Conservation (phyloP, 2,329 filamentous ascomycete species). For the Pseudogymnoascus sp. region DNA sequence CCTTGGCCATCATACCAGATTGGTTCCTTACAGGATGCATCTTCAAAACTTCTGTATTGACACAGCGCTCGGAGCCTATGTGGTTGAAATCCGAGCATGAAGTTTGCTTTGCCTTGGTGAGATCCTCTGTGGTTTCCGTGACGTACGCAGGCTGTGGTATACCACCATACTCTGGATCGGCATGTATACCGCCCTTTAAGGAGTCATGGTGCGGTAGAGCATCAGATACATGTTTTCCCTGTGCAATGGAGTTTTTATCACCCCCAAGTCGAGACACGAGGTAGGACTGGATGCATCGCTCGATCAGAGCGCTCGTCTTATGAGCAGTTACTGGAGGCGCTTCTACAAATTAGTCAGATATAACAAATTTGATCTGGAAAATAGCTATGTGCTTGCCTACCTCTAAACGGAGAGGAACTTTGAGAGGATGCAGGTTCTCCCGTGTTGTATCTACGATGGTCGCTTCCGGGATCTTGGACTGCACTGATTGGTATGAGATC, state of each 20-base stretch:
- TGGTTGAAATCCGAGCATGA: neutral
- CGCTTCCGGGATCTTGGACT: neutral
- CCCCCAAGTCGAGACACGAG: constrained; percentile 37
- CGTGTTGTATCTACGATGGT: neutral
- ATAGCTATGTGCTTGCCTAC: neutral
- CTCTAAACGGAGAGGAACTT: neutral
- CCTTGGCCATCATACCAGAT: neutral
- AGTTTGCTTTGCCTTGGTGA: neutral
- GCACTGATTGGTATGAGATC: constrained; percentile 48
- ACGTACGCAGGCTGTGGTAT: neutral
- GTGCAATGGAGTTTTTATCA: constrained; percentile 24
- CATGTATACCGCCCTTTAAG: neutral
- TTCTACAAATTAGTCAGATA: constrained; percentile 25
- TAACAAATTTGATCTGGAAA: neutral
- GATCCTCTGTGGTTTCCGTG: neutral
- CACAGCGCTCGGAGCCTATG: neutral
- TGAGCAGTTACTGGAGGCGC: constrained; percentile 48
- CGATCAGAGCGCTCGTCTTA: constrained; percentile 49
- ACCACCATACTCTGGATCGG: neutral
- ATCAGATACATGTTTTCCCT: neutral
- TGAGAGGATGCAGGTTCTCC: neutral
- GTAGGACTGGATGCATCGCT: constrained; percentile 40
- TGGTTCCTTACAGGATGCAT: neutral
- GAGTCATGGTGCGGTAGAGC: neutral
- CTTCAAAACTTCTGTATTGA: neutral